Conservation (phyloP, 192 early-diverging fungal species). For the Coemansia sp. region DNA sequence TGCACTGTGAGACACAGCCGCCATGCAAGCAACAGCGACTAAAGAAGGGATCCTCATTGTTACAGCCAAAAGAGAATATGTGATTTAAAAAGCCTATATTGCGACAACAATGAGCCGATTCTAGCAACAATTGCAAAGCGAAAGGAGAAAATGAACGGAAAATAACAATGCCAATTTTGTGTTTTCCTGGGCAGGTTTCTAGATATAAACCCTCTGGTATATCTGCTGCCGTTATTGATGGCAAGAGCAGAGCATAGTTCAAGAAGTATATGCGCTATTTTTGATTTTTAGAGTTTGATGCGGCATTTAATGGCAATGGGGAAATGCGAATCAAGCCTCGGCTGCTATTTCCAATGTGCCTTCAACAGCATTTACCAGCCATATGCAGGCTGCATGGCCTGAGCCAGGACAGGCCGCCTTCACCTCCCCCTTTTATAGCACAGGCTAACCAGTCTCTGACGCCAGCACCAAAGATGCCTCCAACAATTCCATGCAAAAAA, state of each 20-base stretch:
- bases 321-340: not conserved
- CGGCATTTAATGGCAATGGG: not conserved
- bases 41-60: slow-evolving; percentile 2
- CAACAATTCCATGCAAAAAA: no score
- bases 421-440: not conserved
- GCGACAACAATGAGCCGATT: not conserved
- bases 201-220: no score
- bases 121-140: not conserved
- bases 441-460: no score
- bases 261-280: no score
- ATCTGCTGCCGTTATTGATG: no score
- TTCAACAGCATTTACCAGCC: not conserved
- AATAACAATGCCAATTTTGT: not conserved
- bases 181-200: not conserved
- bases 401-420: not conserved
- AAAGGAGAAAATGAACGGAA: not conserved
- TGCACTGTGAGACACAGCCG: not conserved
- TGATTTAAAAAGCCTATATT: not conserved
- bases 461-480: no score
- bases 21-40: slow-evolving; percentile 5
- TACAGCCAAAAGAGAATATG: not conserved
- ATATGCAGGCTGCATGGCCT: not conserved
- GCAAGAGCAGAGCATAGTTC: not conserved
- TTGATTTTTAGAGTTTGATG: not conserved
- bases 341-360: not conserved